Base-by-base conservation (phyloP, 208 protist species). In the Wallacemonas sp. region DNA sequence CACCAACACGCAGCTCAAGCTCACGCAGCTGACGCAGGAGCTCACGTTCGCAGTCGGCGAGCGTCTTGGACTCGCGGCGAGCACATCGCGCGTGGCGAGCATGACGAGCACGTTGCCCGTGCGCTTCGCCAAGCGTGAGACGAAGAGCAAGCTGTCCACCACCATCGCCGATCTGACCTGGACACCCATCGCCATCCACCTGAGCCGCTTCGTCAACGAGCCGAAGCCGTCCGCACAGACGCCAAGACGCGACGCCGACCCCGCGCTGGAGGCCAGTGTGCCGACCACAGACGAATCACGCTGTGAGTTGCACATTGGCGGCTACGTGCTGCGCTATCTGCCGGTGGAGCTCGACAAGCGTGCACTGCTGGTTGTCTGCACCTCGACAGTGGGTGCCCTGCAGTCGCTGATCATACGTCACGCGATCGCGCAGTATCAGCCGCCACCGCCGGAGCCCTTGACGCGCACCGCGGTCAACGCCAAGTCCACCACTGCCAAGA, bases 1-100 rank as follows among this genome's bases (percentile, higher is more conserved):
- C 60, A 56, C 48, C 60, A 44, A 24, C 17, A 27, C 61, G 29
- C 67, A 64, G 19, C 74, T 58, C 0, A 72, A 81, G 55, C 54
- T 85, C 17, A 23, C 61, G 14, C 36, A 24, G 0, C 69, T 80
- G 17, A 56, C 46, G 26, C 48, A 60, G 12, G 72, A 76, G 43
- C 61, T 83, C 19, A 65, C 62, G n/a, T 48, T 61, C 1, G 63
- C 63, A 0, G 75, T 84, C 19, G 75, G 62, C 16, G 73, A 76
- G 43, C 61, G 74, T 29, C 61, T 84, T 23, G 78, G 78, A 16
- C 65, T 84, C 8, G 44, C 78, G 48, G 52, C 56, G 11, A 24
- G 72, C 9, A 65, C 44, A 29, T 61, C 16, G 49, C 70, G 4
- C 63, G 58, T 16, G 46, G 76, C n/a, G 38, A 80, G 24, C 48